A percentile compares a stretch with the other conserved stretches of the same genome.
Conservation (phyloP, 441 rosid genomes). For the Bruguiera hainesii region DNA sequence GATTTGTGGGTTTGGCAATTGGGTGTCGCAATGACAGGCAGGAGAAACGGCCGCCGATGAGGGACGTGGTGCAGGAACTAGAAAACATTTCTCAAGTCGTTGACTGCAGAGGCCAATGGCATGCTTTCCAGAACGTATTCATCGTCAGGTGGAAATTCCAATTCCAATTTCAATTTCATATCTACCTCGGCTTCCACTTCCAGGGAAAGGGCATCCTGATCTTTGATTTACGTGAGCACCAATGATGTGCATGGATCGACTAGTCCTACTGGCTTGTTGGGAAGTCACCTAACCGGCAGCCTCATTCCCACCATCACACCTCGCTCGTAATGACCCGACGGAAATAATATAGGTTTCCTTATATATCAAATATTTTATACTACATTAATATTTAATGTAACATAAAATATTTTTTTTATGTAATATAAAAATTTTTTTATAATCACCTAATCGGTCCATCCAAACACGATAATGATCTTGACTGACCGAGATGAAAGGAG, state of each 20-base stretch:
- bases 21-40: constrained; percentile 62
- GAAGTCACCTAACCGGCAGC: constrained; percentile 69
- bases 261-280: constrained; percentile 34
- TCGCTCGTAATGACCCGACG: constrained; percentile 26
- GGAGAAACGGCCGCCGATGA: constrained; percentile 66
- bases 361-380: too few relatives aligned
- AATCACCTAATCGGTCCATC: too few relatives aligned
- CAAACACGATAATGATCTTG: background rate
- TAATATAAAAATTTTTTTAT: too few relatives aligned
- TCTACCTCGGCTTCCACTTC: constrained; percentile 14
- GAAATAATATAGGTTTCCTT: too few relatives aligned
- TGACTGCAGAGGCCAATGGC: constrained; percentile 27
- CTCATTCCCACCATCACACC: constrained; percentile 51
- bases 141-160: constrained; percentile 17
- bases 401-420: too few relatives aligned
- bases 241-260: constrained; percentile 33
- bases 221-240: constrained; percentile 28
- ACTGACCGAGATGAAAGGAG: too few relatives aligned
- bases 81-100: constrained; percentile 52
- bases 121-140: constrained; percentile 15
- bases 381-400: too few relatives aligned
- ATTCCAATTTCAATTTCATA: constrained; percentile 17
- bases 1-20: constrained; percentile 54
- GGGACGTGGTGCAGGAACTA: constrained; percentile 69
- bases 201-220: constrained; percentile 33